Base-by-base conservation (phyloP, 331 rosid genomes). In the Acacia concinna region DNA sequence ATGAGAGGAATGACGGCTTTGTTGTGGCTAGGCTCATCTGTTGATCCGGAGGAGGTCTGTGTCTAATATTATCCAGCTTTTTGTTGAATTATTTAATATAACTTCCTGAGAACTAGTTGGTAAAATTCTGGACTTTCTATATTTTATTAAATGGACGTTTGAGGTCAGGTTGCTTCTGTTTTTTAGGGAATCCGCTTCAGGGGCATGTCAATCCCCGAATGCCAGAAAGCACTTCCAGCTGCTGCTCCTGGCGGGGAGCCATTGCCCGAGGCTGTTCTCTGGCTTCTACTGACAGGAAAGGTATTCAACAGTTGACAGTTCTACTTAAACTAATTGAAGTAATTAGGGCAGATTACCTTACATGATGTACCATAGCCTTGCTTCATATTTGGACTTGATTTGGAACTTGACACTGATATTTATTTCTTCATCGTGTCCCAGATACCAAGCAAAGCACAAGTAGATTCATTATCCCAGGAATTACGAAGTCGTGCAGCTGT, bases 1-100 rank as follows among this genome's bases (percentile, higher is more conserved):
- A 96, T 96, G 99, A 93, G 99, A 74, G 98, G 99, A 91, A 96
- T 93, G 98, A 91, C 99, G 0, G 98, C 97, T 75, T 83, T 96
- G 76, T 88, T 96, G 41, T 96, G 99, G 99, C 92, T 89, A 82
- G 93, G 97, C 79, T 93, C 99, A 76, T 85, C 93, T 62, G 97
- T 96, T 76, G 99, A 96, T 82, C 97, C 98, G 4, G 99, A 96
- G 27, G 99, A 96, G 98, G 99, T 96, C 80, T 80, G 6, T 18
- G 27, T 79, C 83, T 66, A 81, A 69, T 64, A n/a, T 30, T 72
- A 85, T 71, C 80, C 51, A 34, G 31, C 49, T 52, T 57, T 69
- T 74, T 80, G 66, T 57, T 77, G 81, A 72, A n/a, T 59, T 59
- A 52, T 72, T 35, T 21, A 4, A 46, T 70, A 20, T 23, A 7